Evolutionary conservation across 139 green algal genomes (phyloP).

Genomic region (Trebouxia sp.): DNA sequence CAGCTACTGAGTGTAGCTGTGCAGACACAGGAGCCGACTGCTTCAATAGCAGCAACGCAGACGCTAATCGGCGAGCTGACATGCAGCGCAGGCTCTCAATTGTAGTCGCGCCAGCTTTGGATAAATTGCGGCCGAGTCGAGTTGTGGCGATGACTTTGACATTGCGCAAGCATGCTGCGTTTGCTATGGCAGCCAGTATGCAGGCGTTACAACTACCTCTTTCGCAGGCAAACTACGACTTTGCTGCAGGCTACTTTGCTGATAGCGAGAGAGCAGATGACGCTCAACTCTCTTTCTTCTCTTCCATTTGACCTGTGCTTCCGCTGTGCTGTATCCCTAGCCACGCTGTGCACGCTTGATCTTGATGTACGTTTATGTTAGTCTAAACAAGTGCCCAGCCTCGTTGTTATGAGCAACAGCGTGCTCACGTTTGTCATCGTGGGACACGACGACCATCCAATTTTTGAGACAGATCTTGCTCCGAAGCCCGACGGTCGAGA

Average conservation of each 20-base stretch:
- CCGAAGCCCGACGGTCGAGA: conserved; percentile 17
- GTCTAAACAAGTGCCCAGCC: too few relatives aligned
- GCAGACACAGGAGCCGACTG: background rate
- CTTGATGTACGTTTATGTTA: too few relatives aligned
- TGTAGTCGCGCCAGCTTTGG: too few relatives aligned
- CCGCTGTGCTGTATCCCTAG: background rate
- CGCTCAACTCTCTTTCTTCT: too few relatives aligned
- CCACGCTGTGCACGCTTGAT: background rate
- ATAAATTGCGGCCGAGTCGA: too few relatives aligned
- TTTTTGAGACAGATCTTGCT: conserved; percentile 83
- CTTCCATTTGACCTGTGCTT: background rate
- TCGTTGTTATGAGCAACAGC: conserved; percentile 9
- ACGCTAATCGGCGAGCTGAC: background rate
- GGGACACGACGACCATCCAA: conserved; percentile 75
- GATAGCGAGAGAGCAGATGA: too few relatives aligned
- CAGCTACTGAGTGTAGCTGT: background rate
- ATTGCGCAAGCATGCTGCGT: too few relatives aligned
- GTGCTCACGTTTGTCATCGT: conserved; percentile 85
- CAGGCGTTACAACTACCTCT: background rate
- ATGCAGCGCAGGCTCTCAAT: too few relatives aligned
- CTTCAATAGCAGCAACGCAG: background rate
- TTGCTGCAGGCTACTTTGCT: too few relatives aligned
- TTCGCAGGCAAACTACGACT: too few relatives aligned
- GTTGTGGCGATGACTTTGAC: too few relatives aligned
- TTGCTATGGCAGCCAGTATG: too few relatives aligned